Evolutionary conservation across 495 filamentous ascomycete genomes (phyloP), one percentile per base, ranked within the genome.

Genomic region (Xylaria sp.): DNA sequence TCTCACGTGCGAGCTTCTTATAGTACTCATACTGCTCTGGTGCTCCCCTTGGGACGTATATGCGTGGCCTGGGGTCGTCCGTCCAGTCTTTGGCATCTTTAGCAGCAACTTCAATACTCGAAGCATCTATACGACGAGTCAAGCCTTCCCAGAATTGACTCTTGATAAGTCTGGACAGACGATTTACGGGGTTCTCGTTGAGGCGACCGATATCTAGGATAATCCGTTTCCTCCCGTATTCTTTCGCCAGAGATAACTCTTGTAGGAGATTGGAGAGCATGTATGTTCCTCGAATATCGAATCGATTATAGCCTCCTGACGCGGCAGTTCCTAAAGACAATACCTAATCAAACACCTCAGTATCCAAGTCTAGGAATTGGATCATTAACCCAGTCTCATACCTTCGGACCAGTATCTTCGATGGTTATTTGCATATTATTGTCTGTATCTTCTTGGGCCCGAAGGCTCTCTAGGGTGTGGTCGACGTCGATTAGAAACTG

Each of bases 181-280:
- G 91, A 71, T 91, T 89, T 21, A 97, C 93, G 1, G 96, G 96
- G 75, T 97, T 97, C 83, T 99, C 96, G 75, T 92, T 94, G 44
- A 99, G 84, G 21, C 93, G 88, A 9, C 90, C 91, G 73, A 96
- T 92, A 75, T 98, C 93, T 26, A 99, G 89, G 46, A 97, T 86
- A 72, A 97, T 92, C 67, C 91, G 86, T 79, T 93, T 92, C 33
- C 92, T 89, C 68, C 93, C 94, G 77, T 91, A 93, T 74, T 93
- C 89, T 82, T 95, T 88, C 44, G 96, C 96, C 69, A 98, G 88
- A 7, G 92, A 93, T 61, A 99, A 86, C 81, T 98, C 96, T 80
- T 99, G 96, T 50, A 97, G 84, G 8, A 98, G 90, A 76, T 97
- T 98, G 26, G 95, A 97, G 26, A 98, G 88, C 90, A 96, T 93